Percentiles rank a stretch among this genome's conserved stretches.
phyloP scores from a whole-genome alignment of 2,329 filamentous ascomycete genomes.

The Amesomyces nigricolor region DNA sequence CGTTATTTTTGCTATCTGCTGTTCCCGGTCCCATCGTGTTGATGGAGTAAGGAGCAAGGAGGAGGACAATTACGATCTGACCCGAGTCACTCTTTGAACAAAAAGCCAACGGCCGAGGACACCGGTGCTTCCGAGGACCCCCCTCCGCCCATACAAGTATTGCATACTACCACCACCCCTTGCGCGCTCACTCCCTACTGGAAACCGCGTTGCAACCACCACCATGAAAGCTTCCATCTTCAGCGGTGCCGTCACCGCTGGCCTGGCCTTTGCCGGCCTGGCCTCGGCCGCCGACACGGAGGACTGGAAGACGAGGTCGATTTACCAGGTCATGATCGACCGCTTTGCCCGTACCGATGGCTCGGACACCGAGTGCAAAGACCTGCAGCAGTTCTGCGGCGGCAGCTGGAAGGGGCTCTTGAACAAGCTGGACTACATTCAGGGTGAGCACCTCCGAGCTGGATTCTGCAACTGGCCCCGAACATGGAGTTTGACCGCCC shows the following conservation, averaged over 20 bases:
- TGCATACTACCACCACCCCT: background rate
- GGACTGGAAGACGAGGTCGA: constrained; percentile 48
- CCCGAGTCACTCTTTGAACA: constrained; percentile 23
- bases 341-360: constrained; percentile 46
- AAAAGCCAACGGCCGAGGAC: constrained; percentile 4
- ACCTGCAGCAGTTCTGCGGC: constrained; percentile 50
- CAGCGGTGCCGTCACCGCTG: constrained; percentile 21
- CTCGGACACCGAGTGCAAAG: constrained; percentile 38
- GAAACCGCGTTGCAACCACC: background rate
- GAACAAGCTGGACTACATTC: constrained; percentile 57
- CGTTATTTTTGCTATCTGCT: constrained; percentile 12
- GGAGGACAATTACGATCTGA: constrained; percentile 13
- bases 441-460: constrained; percentile 31
- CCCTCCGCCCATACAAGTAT: background rate
- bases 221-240: constrained; percentile 22
- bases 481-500: background rate
- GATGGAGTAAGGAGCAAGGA: constrained; percentile 5
- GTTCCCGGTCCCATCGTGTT: background rate
- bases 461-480: no score
- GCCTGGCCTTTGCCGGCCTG: constrained; percentile 25
- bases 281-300: constrained; percentile 41
- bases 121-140: constrained; percentile 12
- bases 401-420: constrained; percentile 55
- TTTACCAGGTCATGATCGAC: constrained; percentile 52
- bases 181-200: background rate